These are phyloP conservation scores for Rubia balearica DNA, from an alignment of 305 asterid species.

Conservation along the genomic window DNA sequence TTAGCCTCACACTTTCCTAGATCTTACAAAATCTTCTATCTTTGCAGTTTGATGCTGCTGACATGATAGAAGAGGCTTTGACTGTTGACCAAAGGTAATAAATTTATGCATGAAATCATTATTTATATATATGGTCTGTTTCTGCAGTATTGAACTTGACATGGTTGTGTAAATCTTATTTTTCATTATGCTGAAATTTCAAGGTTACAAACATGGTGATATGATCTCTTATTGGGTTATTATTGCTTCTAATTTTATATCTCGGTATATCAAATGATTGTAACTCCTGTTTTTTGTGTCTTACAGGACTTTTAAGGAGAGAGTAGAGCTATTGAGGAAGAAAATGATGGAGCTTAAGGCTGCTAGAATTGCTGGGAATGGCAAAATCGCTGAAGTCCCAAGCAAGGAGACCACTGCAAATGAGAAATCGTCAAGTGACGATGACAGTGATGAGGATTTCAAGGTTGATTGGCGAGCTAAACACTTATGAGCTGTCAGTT, in stretches of 20 bases:
- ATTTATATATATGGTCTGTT: neutral
- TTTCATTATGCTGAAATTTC: neutral
- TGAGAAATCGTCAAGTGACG: conserved; percentile 61
- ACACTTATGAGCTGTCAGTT: conserved; percentile 36
- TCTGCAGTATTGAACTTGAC: neutral
- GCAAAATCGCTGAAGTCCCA: conserved; percentile 30
- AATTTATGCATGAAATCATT: neutral
- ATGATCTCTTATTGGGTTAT: neutral
- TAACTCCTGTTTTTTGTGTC: conserved; percentile 10
- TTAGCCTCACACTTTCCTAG: conserved; percentile 12
- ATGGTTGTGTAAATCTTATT: neutral
- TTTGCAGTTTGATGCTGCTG: conserved; percentile 87
- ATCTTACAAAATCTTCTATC: conserved; percentile 19
- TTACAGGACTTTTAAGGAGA: conserved; percentile 51
- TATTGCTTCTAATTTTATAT: neutral
- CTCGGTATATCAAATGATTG: neutral
- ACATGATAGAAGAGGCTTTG: conserved; percentile 79
- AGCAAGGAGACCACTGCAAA: conserved; percentile 32
- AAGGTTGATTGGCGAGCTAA: conserved; percentile 91
- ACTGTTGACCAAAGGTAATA: conserved; percentile 71
- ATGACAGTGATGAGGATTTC: conserved; percentile 44
- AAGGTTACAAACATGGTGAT: neutral
- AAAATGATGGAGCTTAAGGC: conserved; percentile 74
- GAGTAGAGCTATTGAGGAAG: conserved; percentile 62
- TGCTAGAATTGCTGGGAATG: conserved; percentile 37